A percentile compares a stretch with the other conserved stretches of the same genome.
Evolutionary conservation across 2,329 filamentous ascomycete species (phyloP).

Genomic region (Helicocarpus griseus): DNA sequence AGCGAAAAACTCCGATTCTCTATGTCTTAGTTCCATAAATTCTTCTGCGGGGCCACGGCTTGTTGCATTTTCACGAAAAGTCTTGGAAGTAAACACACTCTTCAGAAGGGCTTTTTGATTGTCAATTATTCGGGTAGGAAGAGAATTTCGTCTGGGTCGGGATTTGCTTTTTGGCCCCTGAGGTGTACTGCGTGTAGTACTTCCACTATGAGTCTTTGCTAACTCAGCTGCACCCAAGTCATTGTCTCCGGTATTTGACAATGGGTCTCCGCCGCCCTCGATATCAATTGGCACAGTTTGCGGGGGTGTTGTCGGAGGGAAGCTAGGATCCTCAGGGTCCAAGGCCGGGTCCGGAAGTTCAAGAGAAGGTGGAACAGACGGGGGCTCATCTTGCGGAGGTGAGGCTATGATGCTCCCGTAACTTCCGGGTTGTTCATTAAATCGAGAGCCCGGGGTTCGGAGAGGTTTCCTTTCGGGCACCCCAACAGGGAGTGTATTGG

Average conservation of each 20-base stretch:
- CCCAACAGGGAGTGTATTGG: conserved; percentile 26
- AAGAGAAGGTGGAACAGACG: conserved; percentile 40
- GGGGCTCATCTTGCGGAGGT: conserved; percentile 31
- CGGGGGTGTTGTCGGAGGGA: background rate
- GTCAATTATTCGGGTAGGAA: conserved; percentile 20
- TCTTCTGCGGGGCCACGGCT: conserved; percentile 45
- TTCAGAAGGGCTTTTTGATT: conserved; percentile 26
- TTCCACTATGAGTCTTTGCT: background rate
- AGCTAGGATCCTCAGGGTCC: conserved; percentile 29
- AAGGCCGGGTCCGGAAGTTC: conserved; percentile 55
- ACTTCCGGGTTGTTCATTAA: conserved; percentile 33
- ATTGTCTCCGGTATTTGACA: background rate
- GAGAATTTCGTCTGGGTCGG: conserved; percentile 12
- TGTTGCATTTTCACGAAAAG: conserved; percentile 29
- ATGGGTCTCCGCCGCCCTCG: background rate
- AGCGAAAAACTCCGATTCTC: conserved; percentile 73
- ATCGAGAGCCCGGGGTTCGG: conserved; percentile 24
- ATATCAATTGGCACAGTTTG: background rate
- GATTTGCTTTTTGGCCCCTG: conserved; percentile 12
- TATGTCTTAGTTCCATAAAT: conserved; percentile 56
- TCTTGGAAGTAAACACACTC: conserved; percentile 27
- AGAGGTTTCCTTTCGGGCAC: conserved; percentile 30
- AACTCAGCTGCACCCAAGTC: background rate
- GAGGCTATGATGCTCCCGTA: conserved; percentile 58
- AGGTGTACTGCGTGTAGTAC: conserved; percentile 6